phyloP scores from a whole-genome alignment of 352 stramenopile genomes.

The Globisporangium canariense region DNA sequence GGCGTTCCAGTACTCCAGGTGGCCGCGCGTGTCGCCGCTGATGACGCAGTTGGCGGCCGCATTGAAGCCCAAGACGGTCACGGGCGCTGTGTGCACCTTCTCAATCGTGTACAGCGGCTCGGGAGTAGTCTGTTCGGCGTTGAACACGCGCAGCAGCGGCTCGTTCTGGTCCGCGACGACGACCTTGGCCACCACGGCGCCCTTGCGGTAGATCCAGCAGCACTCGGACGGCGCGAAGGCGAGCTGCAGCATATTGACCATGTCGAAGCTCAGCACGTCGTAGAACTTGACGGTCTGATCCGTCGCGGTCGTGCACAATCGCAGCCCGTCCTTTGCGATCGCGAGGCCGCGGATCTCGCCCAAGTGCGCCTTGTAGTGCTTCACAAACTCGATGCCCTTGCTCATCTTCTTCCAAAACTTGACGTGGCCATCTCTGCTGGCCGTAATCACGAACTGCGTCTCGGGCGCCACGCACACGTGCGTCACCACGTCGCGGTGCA shows the following conservation, averaged over 20 bases:
- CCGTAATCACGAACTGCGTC: slow-evolving; percentile 97
- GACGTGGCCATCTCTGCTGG: slow-evolving; percentile 94
- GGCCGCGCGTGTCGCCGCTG: slow-evolving; percentile 88
- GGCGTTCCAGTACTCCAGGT: slow-evolving; percentile 94
- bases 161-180: slow-evolving; percentile 68
- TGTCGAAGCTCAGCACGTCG: slow-evolving; percentile 98
- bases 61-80: slow-evolving; percentile 90
- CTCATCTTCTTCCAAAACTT: slow-evolving; percentile 99
- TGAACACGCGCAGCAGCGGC: slow-evolving; percentile 85
- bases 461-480: slow-evolving; percentile 87
- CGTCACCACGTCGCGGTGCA: slow-evolving; percentile 95
- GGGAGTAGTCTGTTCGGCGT: slow-evolving; percentile 50
- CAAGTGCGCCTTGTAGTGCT: slow-evolving; percentile 98
- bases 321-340: slow-evolving; percentile 81
- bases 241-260: slow-evolving; percentile 95
- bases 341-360: slow-evolving; percentile 81
- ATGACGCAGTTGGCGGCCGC: slow-evolving; percentile 84
- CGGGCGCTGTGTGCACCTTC: slow-evolving; percentile 88
- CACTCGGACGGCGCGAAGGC: slow-evolving; percentile 63
- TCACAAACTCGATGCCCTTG: slow-evolving; percentile 97
- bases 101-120: slow-evolving; percentile 68
- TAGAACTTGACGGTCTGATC: slow-evolving; percentile 98
- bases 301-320: slow-evolving; percentile 77
- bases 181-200: slow-evolving; percentile 58
- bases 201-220: slow-evolving; percentile 71